These are phyloP conservation scores for Clavariopsis aquatica DNA, from an alignment of 495 filamentous ascomycete genomes.

Conservation along the genomic window DNA sequence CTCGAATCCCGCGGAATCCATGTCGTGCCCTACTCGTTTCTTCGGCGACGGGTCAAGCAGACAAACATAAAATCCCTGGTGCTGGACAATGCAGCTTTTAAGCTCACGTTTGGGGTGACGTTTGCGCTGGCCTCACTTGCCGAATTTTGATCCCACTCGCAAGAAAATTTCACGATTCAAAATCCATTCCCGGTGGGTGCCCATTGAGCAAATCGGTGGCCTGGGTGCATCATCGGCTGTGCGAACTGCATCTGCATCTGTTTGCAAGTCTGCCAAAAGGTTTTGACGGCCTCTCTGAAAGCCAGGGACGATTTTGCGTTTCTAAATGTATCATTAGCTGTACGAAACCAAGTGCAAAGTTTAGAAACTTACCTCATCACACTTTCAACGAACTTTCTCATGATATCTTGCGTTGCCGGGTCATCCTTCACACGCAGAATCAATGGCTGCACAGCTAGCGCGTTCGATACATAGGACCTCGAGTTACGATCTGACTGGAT, in stretches of 20 bases:
- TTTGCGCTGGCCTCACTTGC: constrained; percentile 79
- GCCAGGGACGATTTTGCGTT: constrained; percentile 23
- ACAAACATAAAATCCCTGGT: constrained; percentile 62
- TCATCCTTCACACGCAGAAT: constrained; percentile 20
- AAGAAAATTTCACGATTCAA: neutral
- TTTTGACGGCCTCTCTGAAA: constrained; percentile 34
- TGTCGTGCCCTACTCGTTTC: constrained; percentile 60
- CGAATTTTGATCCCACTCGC: constrained; percentile 51
- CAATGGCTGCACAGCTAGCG: constrained; percentile 19
- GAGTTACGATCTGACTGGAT: constrained; percentile 22
- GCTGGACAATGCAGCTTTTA: constrained; percentile 70
- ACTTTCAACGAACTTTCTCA: constrained; percentile 32
- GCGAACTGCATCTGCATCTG: constrained; percentile 33
- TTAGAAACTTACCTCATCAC: constrained; percentile 21
- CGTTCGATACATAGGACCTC: constrained; percentile 19
- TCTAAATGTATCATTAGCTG: constrained; percentile 22
- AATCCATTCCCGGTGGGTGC: neutral
- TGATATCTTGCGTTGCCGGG: constrained; percentile 4
- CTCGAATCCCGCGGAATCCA: constrained; percentile 74
- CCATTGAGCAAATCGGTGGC: constrained; percentile 17
- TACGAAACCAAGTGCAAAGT: neutral
- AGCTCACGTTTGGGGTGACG: constrained; percentile 72
- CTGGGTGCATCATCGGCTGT: constrained; percentile 26
- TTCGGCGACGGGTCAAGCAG: constrained; percentile 61
- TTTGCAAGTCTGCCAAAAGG: constrained; percentile 34